Percentiles rank a stretch among this genome's conserved stretches.
Conservation (phyloP, 2,329 filamentous ascomycete species). For the Epichloe festucae region DNA sequence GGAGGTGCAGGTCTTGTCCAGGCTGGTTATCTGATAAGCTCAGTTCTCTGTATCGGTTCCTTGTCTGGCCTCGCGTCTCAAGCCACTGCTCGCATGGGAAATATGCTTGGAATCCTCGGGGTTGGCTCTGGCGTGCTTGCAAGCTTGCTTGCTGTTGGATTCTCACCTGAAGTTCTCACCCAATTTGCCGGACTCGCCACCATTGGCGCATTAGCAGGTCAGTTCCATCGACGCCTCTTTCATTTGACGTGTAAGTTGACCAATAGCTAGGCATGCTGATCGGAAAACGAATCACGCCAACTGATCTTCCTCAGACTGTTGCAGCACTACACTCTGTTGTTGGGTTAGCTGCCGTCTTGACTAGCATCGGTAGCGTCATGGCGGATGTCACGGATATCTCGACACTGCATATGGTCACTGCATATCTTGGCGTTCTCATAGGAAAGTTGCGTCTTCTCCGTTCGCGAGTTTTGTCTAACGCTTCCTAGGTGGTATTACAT, state of each 20-base stretch:
- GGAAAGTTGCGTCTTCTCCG: conserved; percentile 24
- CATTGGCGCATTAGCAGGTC: conserved; percentile 52
- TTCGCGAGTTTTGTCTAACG: not conserved
- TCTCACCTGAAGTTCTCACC: conserved; percentile 62
- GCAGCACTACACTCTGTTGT: conserved; percentile 84
- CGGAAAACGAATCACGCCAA: conserved; percentile 76
- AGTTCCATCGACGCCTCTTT: conserved; percentile 4
- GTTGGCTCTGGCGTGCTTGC: conserved; percentile 74
- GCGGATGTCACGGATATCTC: conserved; percentile 56
- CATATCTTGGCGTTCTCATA: conserved; percentile 76
- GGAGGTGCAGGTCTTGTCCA: conserved; percentile 76
- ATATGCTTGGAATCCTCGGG: conserved; percentile 75
- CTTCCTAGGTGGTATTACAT: conserved; percentile 57
- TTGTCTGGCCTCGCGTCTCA: conserved; percentile 73
- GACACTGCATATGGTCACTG: conserved; percentile 72
- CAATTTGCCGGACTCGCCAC: conserved; percentile 71
- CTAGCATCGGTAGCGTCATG: conserved; percentile 79
- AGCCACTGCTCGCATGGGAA: conserved; percentile 70
- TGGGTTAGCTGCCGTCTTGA: conserved; percentile 75
- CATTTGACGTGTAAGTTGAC: conserved; percentile 1
- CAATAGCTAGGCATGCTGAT: conserved; percentile 50
- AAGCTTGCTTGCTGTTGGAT: conserved; percentile 69
- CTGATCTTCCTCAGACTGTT: conserved; percentile 78
- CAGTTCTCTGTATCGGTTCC: conserved; percentile 73
- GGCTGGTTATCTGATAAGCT: conserved; percentile 76